A percentile compares a stretch with the other conserved stretches of the same genome.
Conservation (phyloP, 148 eudicot genomes). For the Chenopodium album region DNA sequence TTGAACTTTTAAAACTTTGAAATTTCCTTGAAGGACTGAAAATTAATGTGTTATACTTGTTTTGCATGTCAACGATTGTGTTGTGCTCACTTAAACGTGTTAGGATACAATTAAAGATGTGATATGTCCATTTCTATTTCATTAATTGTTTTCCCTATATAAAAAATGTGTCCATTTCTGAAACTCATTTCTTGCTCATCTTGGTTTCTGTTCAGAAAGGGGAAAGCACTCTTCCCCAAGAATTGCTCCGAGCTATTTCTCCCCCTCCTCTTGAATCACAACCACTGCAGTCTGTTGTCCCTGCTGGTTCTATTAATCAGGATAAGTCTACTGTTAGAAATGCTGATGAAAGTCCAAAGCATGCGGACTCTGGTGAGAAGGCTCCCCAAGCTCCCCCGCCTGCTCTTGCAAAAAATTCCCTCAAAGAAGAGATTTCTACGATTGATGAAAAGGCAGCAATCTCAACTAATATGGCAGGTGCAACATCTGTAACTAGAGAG, state of each 20-base stretch:
- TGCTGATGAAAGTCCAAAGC: slow-evolving; percentile 49
- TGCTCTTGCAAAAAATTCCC: slow-evolving; percentile 28
- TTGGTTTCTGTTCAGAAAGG: slow-evolving; percentile 60
- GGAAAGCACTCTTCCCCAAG: slow-evolving; percentile 82
- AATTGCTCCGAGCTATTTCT: slow-evolving; percentile 72
- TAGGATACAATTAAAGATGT: slow-evolving; percentile 7
- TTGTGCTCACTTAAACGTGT: background rate
- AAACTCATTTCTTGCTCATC: no score
- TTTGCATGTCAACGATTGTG: background rate
- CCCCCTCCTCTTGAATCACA: slow-evolving; percentile 87
- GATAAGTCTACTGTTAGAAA: slow-evolving; percentile 50
- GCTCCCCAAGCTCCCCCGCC: slow-evolving; percentile 40
- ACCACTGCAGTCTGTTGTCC: slow-evolving; percentile 47
- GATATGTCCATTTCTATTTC: slow-evolving; percentile 6
- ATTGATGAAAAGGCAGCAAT: slow-evolving; percentile 52
- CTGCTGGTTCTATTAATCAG: slow-evolving; percentile 46
- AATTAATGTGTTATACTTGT: background rate
- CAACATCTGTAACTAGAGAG: slow-evolving; percentile 45
- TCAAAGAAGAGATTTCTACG: slow-evolving; percentile 49
- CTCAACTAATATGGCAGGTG: slow-evolving; percentile 37
- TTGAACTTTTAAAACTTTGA: background rate
- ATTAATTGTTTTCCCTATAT: no score
- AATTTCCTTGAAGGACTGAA: background rate
- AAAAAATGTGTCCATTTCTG: no score
- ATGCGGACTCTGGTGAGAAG: slow-evolving; percentile 53